Base-by-base conservation (phyloP, 2,329 filamentous ascomycete species). In the Colletotrichum sp. region DNA sequence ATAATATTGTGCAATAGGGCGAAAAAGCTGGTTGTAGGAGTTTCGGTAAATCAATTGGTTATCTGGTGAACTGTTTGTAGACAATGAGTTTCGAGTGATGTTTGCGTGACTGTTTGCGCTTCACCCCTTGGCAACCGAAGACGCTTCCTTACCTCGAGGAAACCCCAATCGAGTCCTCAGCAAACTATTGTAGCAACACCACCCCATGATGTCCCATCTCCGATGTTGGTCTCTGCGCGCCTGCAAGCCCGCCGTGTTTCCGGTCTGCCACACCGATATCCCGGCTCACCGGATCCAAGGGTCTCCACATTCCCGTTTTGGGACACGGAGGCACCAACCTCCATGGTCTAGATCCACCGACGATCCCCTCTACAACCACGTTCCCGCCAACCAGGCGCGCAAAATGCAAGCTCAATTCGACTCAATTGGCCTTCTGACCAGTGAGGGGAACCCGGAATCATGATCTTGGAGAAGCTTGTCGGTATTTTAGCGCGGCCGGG, bases 1-100 rank as follows among this genome's bases (percentile, higher is more conserved):
- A 73, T 73, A 73, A 75, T 75, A 68, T 59, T 73, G 70, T 73
- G 70, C 73, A 73, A 68, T 68, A 73, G 73, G 70, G 73, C 69
- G 63, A 30, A 65, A 75, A 36, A 48, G 5, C 48, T 44, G 39
- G 70, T 52, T 64, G 70, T 75, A 39, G 73, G 73, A 75, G 73
- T 73, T 73, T 59, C 32, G 73, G 73, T 65, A 57, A 73, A 65
- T 36, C 59, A 73, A 75, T 68, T 44, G 73, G 70, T 55, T 60
- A 65, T 52, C 25, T 60, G n/a, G 28, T 48, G 15, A 32, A 12
- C 19, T n/a, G 8, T 64, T 34, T 9, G 12, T 16, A 7, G 39
- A 28, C 6, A 22, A 39, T 19, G 19, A n/a, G 13, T 59, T 19
- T 55, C 11, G 22, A 5, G 52, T 27, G 19, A 19, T 12, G 13